Percentiles rank a stretch among this genome's conserved stretches.
phyloP scores from a whole-genome alignment of 2,329 filamentous ascomycete genomes.

The Arthrobotrys conoides region DNA sequence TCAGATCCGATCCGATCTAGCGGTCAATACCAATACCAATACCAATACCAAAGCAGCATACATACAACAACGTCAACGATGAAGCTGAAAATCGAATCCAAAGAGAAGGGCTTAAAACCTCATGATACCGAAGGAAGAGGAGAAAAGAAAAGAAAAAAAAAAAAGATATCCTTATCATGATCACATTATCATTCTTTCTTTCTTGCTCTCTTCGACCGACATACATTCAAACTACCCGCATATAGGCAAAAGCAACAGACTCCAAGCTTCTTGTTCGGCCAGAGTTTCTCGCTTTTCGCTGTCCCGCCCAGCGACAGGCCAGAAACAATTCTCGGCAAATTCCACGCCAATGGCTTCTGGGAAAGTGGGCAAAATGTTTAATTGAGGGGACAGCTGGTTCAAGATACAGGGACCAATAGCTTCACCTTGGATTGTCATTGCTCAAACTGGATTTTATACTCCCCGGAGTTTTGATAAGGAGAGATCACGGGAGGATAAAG shows the following conservation, averaged over 20 bases:
- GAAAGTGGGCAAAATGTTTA: slow-evolving; percentile 27
- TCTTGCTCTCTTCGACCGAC: slow-evolving; percentile 8
- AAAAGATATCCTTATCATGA: slow-evolving; percentile 29
- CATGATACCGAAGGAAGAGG: slow-evolving; percentile 21
- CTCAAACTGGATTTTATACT: neutral
- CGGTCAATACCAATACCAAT: too few relatives aligned
- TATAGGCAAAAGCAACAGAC: slow-evolving; percentile 19
- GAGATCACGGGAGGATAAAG: slow-evolving; percentile 10
- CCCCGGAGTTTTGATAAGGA: too few relatives aligned
- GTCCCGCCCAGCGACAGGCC: slow-evolving; percentile 34
- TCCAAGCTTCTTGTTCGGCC: slow-evolving; percentile 25
- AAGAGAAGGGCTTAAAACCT: slow-evolving; percentile 25
- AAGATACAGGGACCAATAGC: slow-evolving; percentile 28
- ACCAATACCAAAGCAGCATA: too few relatives aligned
- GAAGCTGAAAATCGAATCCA: neutral
- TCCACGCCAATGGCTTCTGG: slow-evolving; percentile 38
- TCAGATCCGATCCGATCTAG: neutral
- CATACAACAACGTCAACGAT: neutral
- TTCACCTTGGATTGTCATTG: slow-evolving; percentile 6
- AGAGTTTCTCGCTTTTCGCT: slow-evolving; percentile 37
- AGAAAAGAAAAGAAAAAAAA: neutral
- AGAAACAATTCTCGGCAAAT: slow-evolving; percentile 43
- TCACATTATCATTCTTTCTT: slow-evolving; percentile 30
- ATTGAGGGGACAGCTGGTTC: slow-evolving; percentile 18
- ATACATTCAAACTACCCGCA: slow-evolving; percentile 31